phyloP scores from a whole-genome alignment of 352 stramenopile genomes.

The Elongisporangium senticosum region DNA sequence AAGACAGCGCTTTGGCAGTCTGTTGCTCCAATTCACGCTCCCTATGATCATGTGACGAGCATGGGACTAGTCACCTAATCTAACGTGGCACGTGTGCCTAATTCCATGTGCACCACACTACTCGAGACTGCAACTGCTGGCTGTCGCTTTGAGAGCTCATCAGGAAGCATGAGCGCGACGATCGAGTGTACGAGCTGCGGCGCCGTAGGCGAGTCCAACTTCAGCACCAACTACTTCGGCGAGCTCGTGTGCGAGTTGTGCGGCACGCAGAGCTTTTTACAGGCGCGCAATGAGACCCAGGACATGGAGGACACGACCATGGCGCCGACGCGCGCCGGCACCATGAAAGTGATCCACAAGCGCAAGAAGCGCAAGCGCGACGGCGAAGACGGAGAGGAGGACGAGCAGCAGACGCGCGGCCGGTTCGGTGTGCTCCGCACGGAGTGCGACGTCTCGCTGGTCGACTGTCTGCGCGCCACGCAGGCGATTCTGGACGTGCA shows the following conservation, averaged over 20 bases:
- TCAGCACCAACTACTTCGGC: constrained; percentile 81
- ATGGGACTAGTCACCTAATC: too few relatives aligned
- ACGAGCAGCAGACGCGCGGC: not conserved
- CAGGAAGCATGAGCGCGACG: constrained; percentile 21
- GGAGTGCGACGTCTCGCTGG: constrained; percentile 23
- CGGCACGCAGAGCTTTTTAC: constrained; percentile 75
- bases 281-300: constrained; percentile 79
- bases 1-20: too few relatives aligned
- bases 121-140: not conserved
- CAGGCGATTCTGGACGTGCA: constrained; percentile 58
- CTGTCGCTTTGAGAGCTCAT: not conserved
- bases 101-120: not conserved
- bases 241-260: constrained; percentile 84
- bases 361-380: constrained; percentile 27
- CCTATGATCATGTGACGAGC: not conserved
- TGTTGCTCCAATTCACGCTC: too few relatives aligned
- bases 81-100: too few relatives aligned
- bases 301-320: constrained; percentile 71
- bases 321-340: constrained; percentile 25
- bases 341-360: constrained; percentile 28
- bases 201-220: constrained; percentile 66
- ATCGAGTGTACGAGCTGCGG: constrained; percentile 76
- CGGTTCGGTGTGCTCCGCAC: not conserved
- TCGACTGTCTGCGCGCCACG: constrained; percentile 54
- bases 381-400: constrained; percentile 14